Conservation (phyloP, 2,329 filamentous ascomycete genomes). For the Neobulgaria alba region DNA sequence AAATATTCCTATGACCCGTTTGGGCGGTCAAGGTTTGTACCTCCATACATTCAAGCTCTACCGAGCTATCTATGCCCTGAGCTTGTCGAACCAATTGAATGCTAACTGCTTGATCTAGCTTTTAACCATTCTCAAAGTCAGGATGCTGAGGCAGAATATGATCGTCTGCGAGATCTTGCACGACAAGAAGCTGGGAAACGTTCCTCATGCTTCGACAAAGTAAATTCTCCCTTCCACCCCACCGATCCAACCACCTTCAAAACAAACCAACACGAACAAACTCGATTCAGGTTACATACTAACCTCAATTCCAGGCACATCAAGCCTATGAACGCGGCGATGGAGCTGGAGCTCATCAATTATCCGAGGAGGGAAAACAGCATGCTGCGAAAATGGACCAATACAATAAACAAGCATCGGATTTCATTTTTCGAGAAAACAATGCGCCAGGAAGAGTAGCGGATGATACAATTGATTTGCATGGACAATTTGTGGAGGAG, state of each 20-base stretch:
- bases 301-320: conserved; percentile 44
- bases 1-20: conserved; percentile 18
- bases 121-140: conserved; percentile 64
- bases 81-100: conserved; percentile 3
- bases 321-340: conserved; percentile 79
- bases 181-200: conserved; percentile 73
- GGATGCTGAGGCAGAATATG: conserved; percentile 78
- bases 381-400: conserved; percentile 79
- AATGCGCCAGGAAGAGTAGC: conserved; percentile 69
- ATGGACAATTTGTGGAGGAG: conserved; percentile 91
- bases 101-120: conserved; percentile 39
- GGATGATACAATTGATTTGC: conserved; percentile 82
- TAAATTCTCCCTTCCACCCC: too few species aligned
- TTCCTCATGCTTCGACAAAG: conserved; percentile 65
- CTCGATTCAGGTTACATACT: too few species aligned
- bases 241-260: too few species aligned
- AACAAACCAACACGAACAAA: too few species aligned
- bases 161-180: conserved; percentile 77
- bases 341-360: conserved; percentile 70
- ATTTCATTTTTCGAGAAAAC: conserved; percentile 94
- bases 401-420: conserved; percentile 84
- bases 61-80: too few species aligned
- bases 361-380: conserved; percentile 76
- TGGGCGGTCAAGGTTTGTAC: conserved; percentile 20
- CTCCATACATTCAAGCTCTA: neutral